These are phyloP conservation scores for Glycine latifolia DNA, from an alignment of 306 rosid species.

Conservation along the genomic window DNA sequence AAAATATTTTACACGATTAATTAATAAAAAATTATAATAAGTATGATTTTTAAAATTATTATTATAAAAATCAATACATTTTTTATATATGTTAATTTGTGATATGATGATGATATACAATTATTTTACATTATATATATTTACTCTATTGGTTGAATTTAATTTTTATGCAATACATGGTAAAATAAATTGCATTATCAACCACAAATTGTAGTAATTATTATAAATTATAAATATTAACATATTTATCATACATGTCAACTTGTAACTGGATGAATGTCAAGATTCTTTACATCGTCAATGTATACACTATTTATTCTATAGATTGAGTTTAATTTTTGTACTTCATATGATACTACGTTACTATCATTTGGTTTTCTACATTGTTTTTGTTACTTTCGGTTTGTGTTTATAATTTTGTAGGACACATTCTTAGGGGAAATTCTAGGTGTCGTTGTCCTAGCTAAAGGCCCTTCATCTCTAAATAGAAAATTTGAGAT, in stretches of 20 bases:
- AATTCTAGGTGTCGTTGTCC: slow-evolving; percentile 69
- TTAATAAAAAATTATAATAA: not conserved
- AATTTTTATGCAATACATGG: too few species aligned
- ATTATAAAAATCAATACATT: too few species aligned
- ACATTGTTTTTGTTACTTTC: not conserved
- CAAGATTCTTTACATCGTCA: not conserved
- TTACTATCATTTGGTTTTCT: not conserved
- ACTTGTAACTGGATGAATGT: not conserved
- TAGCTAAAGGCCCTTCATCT: slow-evolving; percentile 48
- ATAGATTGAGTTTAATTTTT: not conserved
- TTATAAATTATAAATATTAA: too few species aligned
- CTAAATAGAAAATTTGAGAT: slow-evolving; percentile 54
- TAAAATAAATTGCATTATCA: too few species aligned
- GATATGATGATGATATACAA: too few species aligned
- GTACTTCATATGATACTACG: not conserved
- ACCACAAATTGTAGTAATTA: not conserved
- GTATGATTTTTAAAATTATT: not conserved
- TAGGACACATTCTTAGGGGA: slow-evolving; percentile 85
- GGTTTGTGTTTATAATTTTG: slow-evolving; percentile 35
- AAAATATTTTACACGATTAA: not conserved
- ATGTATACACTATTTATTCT: not conserved
- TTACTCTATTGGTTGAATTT: too few species aligned
- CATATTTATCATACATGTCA: too few species aligned
- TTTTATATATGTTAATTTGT: too few species aligned
- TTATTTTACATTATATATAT: too few species aligned